Evolutionary conservation across 345 rosid species (phyloP), one percentile per base, ranked within the genome.

Genomic region (Linum usitatissimum): DNA sequence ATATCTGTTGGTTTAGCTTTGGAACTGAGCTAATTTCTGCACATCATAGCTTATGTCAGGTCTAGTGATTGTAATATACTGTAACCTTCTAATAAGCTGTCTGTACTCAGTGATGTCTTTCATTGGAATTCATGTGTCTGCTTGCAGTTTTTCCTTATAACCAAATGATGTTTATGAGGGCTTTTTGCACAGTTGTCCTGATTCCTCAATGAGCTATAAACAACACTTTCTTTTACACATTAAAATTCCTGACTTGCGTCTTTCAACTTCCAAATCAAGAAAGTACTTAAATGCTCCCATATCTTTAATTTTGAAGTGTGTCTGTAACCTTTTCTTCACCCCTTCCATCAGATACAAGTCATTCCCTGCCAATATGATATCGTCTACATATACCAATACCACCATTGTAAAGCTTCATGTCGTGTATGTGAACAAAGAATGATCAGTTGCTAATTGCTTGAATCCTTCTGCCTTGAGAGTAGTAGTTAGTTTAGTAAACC

Each of bases 371-470:
- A 66, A 0, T 8, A 58, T 42, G 9, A 65, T 23, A 15, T 42
- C 61, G 30, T 56, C 61, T 38, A 57, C 23, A 39, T 57, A 56
- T 38, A 66, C 34, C 1, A 58, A 30, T 23, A 66, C 9, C 5
- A 13, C 18, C 28, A 28, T 1, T 8, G 23, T 23, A 3, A 6
- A 31, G 3, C 3, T 31, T 3, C 3, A 3, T 31, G 36, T 31
- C 3, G 3, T 3, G 28, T 7, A 17, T n/a, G 20, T 14, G 61
- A 65, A 66, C 10, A 58, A n/a, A 0, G 49, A 66, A 28, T 58
- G 42, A 30, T 66, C 53, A 9, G 9, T 9, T 18, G 10, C 21
- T 3, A 60, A 64, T 6, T 64, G 19, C 3, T 55, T 12, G 5
- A 18, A 49, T 0, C 18, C 4, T 3, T 8, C 36, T 18, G 18